A percentile compares a stretch with the other conserved stretches of the same genome.
phyloP scores from a whole-genome alignment of 768 basidiomycete genomes.

The Chalciporus sphaerocephalus region DNA sequence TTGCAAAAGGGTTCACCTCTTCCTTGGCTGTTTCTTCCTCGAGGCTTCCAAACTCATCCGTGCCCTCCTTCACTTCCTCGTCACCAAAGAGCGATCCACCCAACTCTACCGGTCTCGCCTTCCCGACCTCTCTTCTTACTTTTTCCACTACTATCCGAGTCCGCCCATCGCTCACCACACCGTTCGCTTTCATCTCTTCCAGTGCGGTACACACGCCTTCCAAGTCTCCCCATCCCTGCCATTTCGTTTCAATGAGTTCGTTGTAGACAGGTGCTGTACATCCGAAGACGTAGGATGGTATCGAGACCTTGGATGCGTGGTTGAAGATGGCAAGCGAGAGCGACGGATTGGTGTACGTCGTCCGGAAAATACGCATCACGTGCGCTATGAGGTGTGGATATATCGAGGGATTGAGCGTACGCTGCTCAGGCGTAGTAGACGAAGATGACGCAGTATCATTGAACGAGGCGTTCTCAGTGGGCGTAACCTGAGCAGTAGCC shows the following conservation, averaged over 20 bases:
- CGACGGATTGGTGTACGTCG: conserved; percentile 73
- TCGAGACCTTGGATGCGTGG: conserved; percentile 68
- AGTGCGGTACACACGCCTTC: conserved; percentile 67
- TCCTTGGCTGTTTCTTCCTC: conserved; percentile 30
- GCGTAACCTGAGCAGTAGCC: too few relatives aligned
- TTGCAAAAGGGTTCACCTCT: conserved; percentile 36
- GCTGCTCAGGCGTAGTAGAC: conserved; percentile 5
- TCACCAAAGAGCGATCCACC: conserved; percentile 34
- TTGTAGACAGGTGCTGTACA: conserved; percentile 88
- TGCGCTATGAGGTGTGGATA: conserved; percentile 75
- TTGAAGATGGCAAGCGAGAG: conserved; percentile 80
- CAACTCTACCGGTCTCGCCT: conserved; percentile 44
- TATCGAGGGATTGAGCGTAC: conserved; percentile 51
- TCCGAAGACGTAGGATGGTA: conserved; percentile 81
- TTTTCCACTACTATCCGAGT: conserved; percentile 61
- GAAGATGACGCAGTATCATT: background rate
- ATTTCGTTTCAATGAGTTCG: conserved; percentile 81
- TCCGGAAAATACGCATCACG: conserved; percentile 75
- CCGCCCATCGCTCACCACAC: conserved; percentile 56
- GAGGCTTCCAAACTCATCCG: background rate
- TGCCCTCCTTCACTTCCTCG: conserved; percentile 36
- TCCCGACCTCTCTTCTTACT: conserved; percentile 60
- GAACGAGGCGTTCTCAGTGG: too few relatives aligned
- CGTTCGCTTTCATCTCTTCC: conserved; percentile 80
- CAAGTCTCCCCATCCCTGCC: conserved; percentile 80